Evolutionary conservation across 768 basidiomycete species (phyloP).

Genomic region (Gelatoporia subvermispora): DNA sequence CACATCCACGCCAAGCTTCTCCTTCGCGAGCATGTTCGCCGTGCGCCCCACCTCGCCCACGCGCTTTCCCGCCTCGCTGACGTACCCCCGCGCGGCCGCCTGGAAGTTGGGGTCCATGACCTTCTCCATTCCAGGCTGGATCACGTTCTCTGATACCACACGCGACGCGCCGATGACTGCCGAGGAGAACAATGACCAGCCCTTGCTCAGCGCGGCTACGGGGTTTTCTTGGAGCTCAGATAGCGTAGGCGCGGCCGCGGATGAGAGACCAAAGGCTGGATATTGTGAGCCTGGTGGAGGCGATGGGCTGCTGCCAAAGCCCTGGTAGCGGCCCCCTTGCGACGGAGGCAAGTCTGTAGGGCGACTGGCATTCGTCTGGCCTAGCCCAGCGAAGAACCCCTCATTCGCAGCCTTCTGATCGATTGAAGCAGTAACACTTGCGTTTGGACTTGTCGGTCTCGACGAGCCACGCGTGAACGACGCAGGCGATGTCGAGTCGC

Average conservation of each 20-base stretch:
- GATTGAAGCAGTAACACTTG: conserved; percentile 33
- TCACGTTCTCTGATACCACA: conserved; percentile 78
- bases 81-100: conserved; percentile 67
- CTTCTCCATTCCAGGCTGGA: conserved; percentile 84
- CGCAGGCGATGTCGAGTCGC: conserved; percentile 53
- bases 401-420: conserved; percentile 84
- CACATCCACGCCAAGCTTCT: conserved; percentile 80
- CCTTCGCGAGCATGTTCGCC: conserved; percentile 76
- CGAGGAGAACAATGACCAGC: conserved; percentile 92
- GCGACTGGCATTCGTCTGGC: conserved; percentile 74
- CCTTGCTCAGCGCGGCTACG: conserved; percentile 79
- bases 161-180: conserved; percentile 77
- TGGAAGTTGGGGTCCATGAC: conserved; percentile 80
- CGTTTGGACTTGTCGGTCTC: conserved; percentile 32
- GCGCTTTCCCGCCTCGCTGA: conserved; percentile 60
- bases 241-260: conserved; percentile 73
- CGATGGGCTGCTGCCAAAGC: conserved; percentile 85
- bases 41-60: conserved; percentile 57
- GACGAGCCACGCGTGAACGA: conserved; percentile 37
- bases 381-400: conserved; percentile 78
- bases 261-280: conserved; percentile 71
- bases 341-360: conserved; percentile 81
- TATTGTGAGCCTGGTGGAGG: conserved; percentile 49
- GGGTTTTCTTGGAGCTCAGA: conserved; percentile 86
- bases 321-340: conserved; percentile 90